A percentile compares a stretch with the other conserved stretches of the same genome.
Conservation (phyloP, 257 asterid species). For the Solanum raphanifolium region DNA sequence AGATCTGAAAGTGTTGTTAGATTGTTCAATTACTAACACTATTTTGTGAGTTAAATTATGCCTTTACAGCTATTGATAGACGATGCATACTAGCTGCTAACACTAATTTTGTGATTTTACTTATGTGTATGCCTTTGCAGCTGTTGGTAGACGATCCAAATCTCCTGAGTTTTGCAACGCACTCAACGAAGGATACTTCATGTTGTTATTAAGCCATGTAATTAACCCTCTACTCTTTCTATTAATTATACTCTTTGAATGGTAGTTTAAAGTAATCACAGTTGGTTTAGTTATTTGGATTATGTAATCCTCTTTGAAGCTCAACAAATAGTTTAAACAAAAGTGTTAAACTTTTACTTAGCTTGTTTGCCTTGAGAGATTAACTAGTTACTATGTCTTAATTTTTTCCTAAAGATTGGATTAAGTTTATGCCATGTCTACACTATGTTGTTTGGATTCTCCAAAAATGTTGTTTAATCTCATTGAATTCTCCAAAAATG, state of each 20-base stretch:
- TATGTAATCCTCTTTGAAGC: too few species aligned
- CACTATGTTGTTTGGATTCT: background rate
- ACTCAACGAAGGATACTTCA: background rate
- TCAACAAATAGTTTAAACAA: background rate
- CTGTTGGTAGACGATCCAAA: background rate
- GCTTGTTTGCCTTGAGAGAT: background rate
- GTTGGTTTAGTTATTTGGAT: background rate
- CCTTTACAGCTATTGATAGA: too few species aligned
- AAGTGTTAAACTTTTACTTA: background rate
- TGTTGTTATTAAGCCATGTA: too few species aligned
- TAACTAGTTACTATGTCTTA: background rate
- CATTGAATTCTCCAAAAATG: too few species aligned
- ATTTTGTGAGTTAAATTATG: too few species aligned
- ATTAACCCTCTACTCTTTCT: background rate
- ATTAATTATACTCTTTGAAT: too few species aligned
- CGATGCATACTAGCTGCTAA: too few species aligned
- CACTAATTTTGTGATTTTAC: too few species aligned
- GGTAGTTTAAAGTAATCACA: background rate
- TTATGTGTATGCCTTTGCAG: background rate
- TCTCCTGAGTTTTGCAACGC: background rate
- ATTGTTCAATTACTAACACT: too few species aligned
- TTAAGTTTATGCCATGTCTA: too few species aligned
- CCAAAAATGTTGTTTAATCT: too few species aligned
- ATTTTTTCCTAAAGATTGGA: background rate
- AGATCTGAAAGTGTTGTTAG: too few species aligned